Evolutionary conservation across 2,329 filamentous ascomycete species (phyloP).

Genomic region (Microsporum ferrugineum): DNA sequence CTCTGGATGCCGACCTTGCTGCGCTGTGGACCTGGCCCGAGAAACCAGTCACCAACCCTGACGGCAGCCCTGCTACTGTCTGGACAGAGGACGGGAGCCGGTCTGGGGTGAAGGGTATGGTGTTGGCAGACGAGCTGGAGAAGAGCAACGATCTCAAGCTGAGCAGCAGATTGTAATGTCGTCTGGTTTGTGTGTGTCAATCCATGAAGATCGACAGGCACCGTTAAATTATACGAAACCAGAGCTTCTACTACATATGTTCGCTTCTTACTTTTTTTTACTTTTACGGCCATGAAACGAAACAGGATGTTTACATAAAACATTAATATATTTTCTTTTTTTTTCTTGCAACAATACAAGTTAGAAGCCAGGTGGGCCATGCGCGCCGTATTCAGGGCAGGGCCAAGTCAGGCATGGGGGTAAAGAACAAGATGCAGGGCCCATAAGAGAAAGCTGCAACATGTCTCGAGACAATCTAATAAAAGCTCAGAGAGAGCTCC

Average conservation of each 20-base stretch:
- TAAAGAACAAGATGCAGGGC: neutral
- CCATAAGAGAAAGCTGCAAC: neutral
- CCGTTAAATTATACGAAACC: neutral
- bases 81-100: slow-evolving; percentile 30
- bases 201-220: neutral
- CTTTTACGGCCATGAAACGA: slow-evolving; percentile 1
- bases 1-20: slow-evolving; percentile 30
- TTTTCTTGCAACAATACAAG: neutral
- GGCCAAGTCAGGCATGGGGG: too few species aligned
- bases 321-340: slow-evolving; percentile 5
- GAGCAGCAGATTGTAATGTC: slow-evolving; percentile 9
- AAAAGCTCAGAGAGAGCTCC: neutral
- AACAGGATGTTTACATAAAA: neutral
- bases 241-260: neutral
- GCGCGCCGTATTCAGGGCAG: neutral
- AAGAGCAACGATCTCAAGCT: slow-evolving; percentile 14
- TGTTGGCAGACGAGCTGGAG: slow-evolving; percentile 30
- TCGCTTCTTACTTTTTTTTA: slow-evolving; percentile 15
- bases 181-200: too few species aligned
- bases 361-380: neutral
- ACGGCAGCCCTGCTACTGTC: slow-evolving; percentile 18
- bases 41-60: slow-evolving; percentile 1
- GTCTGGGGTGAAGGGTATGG: slow-evolving; percentile 26
- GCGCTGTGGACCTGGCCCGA: slow-evolving; percentile 35
- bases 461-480: neutral